Evolutionary conservation across 805 yeast species (phyloP).

Genomic region (Kazachstania viticola): DNA sequence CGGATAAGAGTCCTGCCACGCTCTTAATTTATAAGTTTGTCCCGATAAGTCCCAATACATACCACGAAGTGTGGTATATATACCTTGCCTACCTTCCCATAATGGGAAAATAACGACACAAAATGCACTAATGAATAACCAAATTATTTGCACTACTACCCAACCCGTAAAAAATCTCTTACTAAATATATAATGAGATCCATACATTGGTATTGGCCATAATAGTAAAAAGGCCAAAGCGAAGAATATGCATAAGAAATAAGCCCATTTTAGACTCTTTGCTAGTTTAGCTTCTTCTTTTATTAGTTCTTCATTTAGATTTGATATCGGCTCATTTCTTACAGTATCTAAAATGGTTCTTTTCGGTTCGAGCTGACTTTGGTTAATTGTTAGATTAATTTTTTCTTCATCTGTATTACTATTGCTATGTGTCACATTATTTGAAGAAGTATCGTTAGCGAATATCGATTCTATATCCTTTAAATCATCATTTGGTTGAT

Average conservation of each 20-base stretch:
- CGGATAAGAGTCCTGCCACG: slow-evolving; percentile 68
- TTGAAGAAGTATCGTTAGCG: slow-evolving; percentile 2
- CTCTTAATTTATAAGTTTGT: slow-evolving; percentile 56
- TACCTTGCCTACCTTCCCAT: slow-evolving; percentile 60
- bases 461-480: slow-evolving; percentile 6
- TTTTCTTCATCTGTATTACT: slow-evolving; percentile 4
- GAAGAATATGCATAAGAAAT: slow-evolving; percentile 45
- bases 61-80: slow-evolving; percentile 57
- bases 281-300: slow-evolving; percentile 42
- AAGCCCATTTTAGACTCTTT: slow-evolving; percentile 51
- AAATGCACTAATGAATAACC: slow-evolving; percentile 61
- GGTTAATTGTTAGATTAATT: slow-evolving; percentile 1
- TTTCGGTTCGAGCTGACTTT: slow-evolving; percentile 21
- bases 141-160: slow-evolving; percentile 70
- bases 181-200: slow-evolving; percentile 63
- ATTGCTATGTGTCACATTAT: background rate
- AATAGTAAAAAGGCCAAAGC: slow-evolving; percentile 54
- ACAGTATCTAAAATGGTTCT: slow-evolving; percentile 23
- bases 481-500: too few relatives aligned
- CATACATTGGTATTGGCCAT: slow-evolving; percentile 96
- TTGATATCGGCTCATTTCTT: slow-evolving; percentile 14
- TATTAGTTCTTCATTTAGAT: slow-evolving; percentile 23
- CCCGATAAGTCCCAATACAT: slow-evolving; percentile 80
- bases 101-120: slow-evolving; percentile 60
- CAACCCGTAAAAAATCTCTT: slow-evolving; percentile 78